phyloP scores from a whole-genome alignment of 106 monocot genomes.

The Dendrobium catenatum region DNA sequence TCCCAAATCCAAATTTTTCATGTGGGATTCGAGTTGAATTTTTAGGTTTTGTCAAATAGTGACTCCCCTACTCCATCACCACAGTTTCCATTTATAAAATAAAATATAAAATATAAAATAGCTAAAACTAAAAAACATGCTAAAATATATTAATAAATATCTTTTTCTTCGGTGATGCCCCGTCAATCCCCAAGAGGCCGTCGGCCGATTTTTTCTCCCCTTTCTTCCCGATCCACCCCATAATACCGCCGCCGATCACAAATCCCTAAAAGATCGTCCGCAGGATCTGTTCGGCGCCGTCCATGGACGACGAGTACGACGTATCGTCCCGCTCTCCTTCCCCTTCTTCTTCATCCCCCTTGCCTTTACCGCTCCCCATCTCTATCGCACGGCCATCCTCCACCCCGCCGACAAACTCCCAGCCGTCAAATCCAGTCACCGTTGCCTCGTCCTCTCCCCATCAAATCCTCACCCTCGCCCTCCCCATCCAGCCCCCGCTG shows the following conservation, averaged over 20 bases:
- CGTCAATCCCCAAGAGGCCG: neutral
- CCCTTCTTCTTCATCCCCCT: neutral
- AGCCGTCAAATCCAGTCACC: neutral
- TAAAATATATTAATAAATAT: too few relatives aligned
- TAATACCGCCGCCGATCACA: neutral
- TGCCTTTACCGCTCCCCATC: neutral
- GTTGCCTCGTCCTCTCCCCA: neutral
- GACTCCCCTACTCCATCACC: too few relatives aligned
- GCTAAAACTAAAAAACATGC: too few relatives aligned
- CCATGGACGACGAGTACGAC: slow-evolving; percentile 1
- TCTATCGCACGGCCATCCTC: neutral
- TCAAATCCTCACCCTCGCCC: neutral
- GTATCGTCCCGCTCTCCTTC: neutral
- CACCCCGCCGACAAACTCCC: neutral
- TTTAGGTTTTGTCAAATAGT: too few relatives aligned
- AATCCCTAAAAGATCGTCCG: neutral
- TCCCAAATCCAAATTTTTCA: too few relatives aligned
- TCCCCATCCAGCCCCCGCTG: neutral
- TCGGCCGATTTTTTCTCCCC: neutral
- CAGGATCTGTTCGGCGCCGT: neutral
- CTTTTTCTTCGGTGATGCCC: neutral
- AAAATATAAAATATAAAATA: too few relatives aligned
- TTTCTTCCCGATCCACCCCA: neutral
- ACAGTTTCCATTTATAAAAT: too few relatives aligned
- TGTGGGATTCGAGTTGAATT: too few relatives aligned